Evolutionary conservation across 129 eudicot genomes (phyloP).

Genomic region (Gnaphalium uliginosum): DNA sequence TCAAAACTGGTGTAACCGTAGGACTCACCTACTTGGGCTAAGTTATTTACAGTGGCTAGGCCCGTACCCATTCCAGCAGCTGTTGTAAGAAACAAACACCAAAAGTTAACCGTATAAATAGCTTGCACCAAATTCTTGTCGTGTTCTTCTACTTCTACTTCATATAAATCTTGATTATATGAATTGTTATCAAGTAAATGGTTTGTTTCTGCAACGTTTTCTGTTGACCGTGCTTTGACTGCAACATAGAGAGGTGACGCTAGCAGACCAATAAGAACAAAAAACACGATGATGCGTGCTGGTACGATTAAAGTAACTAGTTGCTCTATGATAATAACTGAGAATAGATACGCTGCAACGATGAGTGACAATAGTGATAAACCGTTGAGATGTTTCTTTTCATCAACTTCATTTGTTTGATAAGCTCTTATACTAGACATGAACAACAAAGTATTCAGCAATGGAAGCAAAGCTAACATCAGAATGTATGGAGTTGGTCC

Average conservation of each 20-base stretch:
- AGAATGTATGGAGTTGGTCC: conserved; percentile 56
- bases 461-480: conserved; percentile 62
- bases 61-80: conserved; percentile 85
- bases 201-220: conserved; percentile 34
- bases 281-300: conserved; percentile 39
- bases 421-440: conserved; percentile 56
- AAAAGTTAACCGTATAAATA: conserved; percentile 56
- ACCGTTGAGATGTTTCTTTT: conserved; percentile 54
- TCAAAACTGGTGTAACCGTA: conserved; percentile 56
- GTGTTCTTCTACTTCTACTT: conserved; percentile 13
- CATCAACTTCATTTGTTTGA: conserved; percentile 43
- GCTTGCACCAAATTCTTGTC: conserved; percentile 65
- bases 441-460: conserved; percentile 56
- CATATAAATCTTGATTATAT: conserved; percentile 26
- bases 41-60: conserved; percentile 69
- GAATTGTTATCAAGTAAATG: conserved; percentile 30
- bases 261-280: conserved; percentile 48
- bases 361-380: conserved; percentile 57
- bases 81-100: conserved; percentile 72
- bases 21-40: conserved; percentile 78
- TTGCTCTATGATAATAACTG: conserved; percentile 48
- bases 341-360: conserved; percentile 66
- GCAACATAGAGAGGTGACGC: conserved; percentile 60
- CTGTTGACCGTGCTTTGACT: conserved; percentile 42
- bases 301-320: conserved; percentile 34